Conservation (phyloP, 1,139 yeast species). For the Yamadazyma songkhlaensis region DNA sequence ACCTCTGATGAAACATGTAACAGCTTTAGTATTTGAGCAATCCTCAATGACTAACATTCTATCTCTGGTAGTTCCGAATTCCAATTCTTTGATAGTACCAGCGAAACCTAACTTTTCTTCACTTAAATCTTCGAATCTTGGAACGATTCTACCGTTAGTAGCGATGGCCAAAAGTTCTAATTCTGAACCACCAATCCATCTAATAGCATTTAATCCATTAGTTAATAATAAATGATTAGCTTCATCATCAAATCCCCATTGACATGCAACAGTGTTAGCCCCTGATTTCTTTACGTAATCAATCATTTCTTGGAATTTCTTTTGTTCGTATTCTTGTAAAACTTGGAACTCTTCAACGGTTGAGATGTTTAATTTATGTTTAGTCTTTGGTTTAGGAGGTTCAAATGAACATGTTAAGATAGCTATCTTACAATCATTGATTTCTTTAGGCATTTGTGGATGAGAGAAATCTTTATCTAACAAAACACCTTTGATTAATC, state of each 20-base stretch:
- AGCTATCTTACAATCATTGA: constrained; percentile 84
- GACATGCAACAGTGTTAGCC: constrained; percentile 96
- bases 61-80: constrained; percentile 95
- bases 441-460: constrained; percentile 91
- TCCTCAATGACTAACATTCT: constrained; percentile 95
- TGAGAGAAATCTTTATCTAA: constrained; percentile 96
- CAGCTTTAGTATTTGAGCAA: constrained; percentile 85
- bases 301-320: constrained; percentile 89
- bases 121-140: constrained; percentile 89
- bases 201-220: constrained; percentile 87
- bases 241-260: constrained; percentile 99
- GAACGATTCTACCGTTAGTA: constrained; percentile 94
- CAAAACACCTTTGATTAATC: constrained; percentile 84
- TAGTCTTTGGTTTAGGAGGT: constrained; percentile 99
- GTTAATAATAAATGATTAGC: constrained; percentile 91
- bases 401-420: constrained; percentile 97
- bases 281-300: constrained; percentile 82
- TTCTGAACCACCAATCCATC: constrained; percentile 99
- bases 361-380: constrained; percentile 92
- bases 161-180: constrained; percentile 95
- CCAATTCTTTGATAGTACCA: constrained; percentile 80
- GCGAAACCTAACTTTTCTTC: constrained; percentile 84
- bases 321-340: constrained; percentile 87
- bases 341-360: constrained; percentile 89
- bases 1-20: constrained; percentile 90